A percentile compares a stretch with the other conserved stretches of the same genome.
Conservation (phyloP, 1,284 basidiomycete genomes). For the Ustilago nuda region DNA sequence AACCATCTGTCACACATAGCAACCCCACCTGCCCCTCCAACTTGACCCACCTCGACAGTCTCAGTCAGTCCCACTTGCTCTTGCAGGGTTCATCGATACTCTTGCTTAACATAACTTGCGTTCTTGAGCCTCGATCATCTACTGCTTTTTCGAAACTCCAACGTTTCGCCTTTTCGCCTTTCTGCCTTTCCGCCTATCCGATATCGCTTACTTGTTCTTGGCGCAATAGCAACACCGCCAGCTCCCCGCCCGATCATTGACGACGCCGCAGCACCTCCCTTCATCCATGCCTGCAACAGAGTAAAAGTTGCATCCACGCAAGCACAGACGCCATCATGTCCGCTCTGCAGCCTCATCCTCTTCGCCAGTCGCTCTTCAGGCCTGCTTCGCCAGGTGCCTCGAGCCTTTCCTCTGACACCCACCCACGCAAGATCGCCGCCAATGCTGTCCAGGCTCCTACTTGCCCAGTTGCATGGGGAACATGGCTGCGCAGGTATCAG, state of each 20-base stretch:
- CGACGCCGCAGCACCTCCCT: neutral
- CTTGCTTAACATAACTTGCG: no score
- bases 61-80: no score
- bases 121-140: no score
- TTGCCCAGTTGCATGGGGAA: slow-evolving; percentile 37
- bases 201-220: no score
- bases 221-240: no score
- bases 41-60: neutral
- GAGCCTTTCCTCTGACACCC: slow-evolving; percentile 26
- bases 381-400: slow-evolving; percentile 27
- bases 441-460: slow-evolving; percentile 29
- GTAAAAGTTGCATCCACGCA: neutral
- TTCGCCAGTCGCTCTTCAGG: slow-evolving; percentile 24
- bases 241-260: neutral
- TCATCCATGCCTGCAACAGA: neutral
- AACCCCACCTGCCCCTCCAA: neutral
- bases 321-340: slow-evolving; percentile 20
- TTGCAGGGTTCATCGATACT: no score
- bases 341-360: slow-evolving; percentile 13
- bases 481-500: slow-evolving; percentile 46
- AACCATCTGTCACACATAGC: neutral
- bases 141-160: neutral
- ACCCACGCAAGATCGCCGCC: slow-evolving; percentile 34
- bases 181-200: no score
- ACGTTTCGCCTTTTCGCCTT: no score